Base-by-base conservation (phyloP, 2,329 filamentous ascomycete genomes). In the Nigrograna mackinnonii region DNA sequence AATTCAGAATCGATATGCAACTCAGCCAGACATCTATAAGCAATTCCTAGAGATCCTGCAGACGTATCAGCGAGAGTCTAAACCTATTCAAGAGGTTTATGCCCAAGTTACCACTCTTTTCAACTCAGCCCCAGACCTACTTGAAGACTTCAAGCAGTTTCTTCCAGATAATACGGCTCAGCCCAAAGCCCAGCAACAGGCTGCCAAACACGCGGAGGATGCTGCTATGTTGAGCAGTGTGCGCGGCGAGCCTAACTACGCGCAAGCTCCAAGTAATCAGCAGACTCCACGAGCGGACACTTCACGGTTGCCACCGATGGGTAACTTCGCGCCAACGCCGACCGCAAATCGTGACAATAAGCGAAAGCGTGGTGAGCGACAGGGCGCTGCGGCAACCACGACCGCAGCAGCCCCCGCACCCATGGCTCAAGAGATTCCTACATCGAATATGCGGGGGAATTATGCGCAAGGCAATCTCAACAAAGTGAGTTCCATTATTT, bases 121-220 rank as follows among this genome's bases (percentile, higher is more conserved):
- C 73, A 91, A 90, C 63, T 87, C 87, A 4, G 94, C 95, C 0
- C 92, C 92, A 4, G 94, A 99, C 70, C 82, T 99, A 11, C 77
- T 99, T 2, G 94, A 99, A 69, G 94, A 99, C 62, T 99, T 99
- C 67, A 99, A 99, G 68, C 94, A 99, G 63, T 99, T 99, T 55
- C 78, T 99, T 6, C 94, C 94, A 0, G 94, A 99, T 66, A 95
- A 92, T 32, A 85, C 86, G 22, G 85, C 86, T 14, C 81, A 85
- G 35, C 66, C 68, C 39, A 48, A 65, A 35, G 66, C 66, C 51
- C 82, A 78, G 56, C 80, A 81, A 39, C 80, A 79, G 34, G 78
- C 72, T 46, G 79, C 77, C n/a, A 69, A 82, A 58, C 84, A 86
- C 42, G 76, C 81, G 33, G 89, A 91, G 53, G 85, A 91, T 44